These are phyloP conservation scores for Parachaetomium inaequale DNA, from an alignment of 495 filamentous ascomycete genomes.

Conservation along the genomic window DNA sequence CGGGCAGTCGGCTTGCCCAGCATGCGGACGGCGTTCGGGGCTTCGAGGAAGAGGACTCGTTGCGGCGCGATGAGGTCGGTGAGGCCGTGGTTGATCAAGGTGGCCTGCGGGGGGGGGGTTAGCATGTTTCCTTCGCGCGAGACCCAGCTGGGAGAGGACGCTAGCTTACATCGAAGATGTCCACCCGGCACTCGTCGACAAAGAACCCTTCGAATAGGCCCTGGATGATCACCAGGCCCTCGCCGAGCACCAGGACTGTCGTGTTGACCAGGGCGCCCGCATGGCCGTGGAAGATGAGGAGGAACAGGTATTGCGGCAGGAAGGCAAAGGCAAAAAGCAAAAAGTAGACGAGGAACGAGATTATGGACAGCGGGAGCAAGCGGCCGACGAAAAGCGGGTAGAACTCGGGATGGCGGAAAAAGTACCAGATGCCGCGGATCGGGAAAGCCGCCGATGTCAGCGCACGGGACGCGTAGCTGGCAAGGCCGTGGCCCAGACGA, in stretches of 20 bases:
- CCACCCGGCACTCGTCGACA: conserved; percentile 77
- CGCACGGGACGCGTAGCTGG: not conserved
- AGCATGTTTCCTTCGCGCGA: conserved; percentile 7
- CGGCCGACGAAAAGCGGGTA: conserved; percentile 66
- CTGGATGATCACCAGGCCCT: conserved; percentile 75
- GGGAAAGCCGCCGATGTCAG: conserved; percentile 23
- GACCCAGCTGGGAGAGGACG: conserved; percentile 19
- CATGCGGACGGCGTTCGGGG: conserved; percentile 60
- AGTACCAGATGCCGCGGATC: conserved; percentile 70
- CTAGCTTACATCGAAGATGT: conserved; percentile 79
- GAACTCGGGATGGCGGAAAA: conserved; percentile 60
- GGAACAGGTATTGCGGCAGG: conserved; percentile 74
- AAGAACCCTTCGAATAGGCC: conserved; percentile 75
- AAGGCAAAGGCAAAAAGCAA: conserved; percentile 84
- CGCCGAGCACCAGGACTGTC: conserved; percentile 73
- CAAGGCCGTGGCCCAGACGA: not conserved
- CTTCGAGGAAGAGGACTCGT: conserved; percentile 61
- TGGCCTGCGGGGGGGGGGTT: conserved; percentile 33
- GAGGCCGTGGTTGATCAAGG: conserved; percentile 48
- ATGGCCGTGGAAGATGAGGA: conserved; percentile 76
- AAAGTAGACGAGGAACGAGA: conserved; percentile 68
- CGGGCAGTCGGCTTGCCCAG: conserved; percentile 69
- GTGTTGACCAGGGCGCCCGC: conserved; percentile 74
- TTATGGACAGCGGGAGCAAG: conserved; percentile 64
- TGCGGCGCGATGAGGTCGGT: conserved; percentile 63